phyloP scores from a whole-genome alignment of 2,329 filamentous ascomycete genomes.

The Emydomyces testavorans region DNA sequence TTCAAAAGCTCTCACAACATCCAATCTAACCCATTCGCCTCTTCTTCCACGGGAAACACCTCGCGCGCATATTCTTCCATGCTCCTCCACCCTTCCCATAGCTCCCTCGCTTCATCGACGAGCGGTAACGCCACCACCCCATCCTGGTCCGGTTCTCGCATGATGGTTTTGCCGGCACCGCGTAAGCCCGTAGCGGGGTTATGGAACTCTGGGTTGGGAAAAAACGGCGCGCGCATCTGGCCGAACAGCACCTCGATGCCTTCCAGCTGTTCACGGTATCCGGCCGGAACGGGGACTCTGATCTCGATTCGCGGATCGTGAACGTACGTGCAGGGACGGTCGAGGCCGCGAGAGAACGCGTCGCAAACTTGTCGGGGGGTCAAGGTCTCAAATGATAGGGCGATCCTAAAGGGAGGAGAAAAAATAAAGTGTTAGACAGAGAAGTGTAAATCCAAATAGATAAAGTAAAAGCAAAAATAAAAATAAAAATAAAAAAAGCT shows the following conservation, averaged over 20 bases:
- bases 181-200: conserved; percentile 26
- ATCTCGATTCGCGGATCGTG: conserved; percentile 64
- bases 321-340: conserved; percentile 65
- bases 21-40: conserved; percentile 87
- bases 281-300: conserved; percentile 71
- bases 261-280: conserved; percentile 79
- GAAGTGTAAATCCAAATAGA: neutral
- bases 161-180: conserved; percentile 28
- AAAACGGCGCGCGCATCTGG: conserved; percentile 49
- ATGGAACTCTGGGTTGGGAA: conserved; percentile 47
- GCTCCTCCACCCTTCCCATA: conserved; percentile 86
- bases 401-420: conserved; percentile 49
- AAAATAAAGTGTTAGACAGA: neutral
- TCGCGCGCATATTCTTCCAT: conserved; percentile 92
- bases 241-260: conserved; percentile 50
- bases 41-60: conserved; percentile 87
- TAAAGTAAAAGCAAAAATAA: neutral
- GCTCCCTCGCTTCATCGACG: conserved; percentile 60
- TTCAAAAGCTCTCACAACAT: conserved; percentile 59
- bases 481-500: conserved; percentile 6
- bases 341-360: conserved; percentile 66
- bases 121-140: conserved; percentile 51
- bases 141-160: conserved; percentile 10
- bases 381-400: conserved; percentile 80
- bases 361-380: conserved; percentile 72